Evolutionary conservation across 768 basidiomycete genomes (phyloP).

Genomic region (Fomitopsis pulvina): DNA sequence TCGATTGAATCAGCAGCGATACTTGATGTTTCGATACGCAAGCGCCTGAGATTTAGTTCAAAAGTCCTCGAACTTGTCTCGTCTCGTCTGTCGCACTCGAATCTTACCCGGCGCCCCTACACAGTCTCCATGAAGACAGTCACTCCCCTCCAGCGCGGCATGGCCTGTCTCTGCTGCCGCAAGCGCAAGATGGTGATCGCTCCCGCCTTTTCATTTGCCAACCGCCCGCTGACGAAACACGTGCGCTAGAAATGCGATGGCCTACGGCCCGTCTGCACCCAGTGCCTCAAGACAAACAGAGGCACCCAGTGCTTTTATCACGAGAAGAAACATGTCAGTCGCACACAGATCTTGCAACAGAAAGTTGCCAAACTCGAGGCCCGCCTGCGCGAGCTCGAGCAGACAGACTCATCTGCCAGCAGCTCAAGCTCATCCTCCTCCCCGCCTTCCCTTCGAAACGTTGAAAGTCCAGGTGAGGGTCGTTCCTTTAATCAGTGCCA

Average conservation of each 20-base stretch:
- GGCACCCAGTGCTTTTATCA: slow-evolving; percentile 49
- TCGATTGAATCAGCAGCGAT: too few relatives aligned
- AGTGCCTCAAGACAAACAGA: slow-evolving; percentile 50
- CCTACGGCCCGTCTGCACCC: slow-evolving; percentile 45
- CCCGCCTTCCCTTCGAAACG: not conserved
- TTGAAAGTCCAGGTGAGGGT: not conserved
- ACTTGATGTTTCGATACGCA: too few relatives aligned
- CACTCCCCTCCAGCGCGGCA: slow-evolving; percentile 30
- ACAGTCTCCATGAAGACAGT: slow-evolving; percentile 20
- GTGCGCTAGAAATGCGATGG: slow-evolving; percentile 55
- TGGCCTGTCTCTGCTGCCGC: slow-evolving; percentile 34
- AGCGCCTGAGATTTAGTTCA: too few relatives aligned
- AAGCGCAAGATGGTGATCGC: slow-evolving; percentile 31
- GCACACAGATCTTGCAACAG: slow-evolving; percentile 52
- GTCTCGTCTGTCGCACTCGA: not conserved
- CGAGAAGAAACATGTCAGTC: slow-evolving; percentile 52
- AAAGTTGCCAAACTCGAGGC: slow-evolving; percentile 48
- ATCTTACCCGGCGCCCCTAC: not conserved
- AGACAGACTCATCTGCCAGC: slow-evolving; percentile 5
- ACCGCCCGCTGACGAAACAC: slow-evolving; percentile 4
- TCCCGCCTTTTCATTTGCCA: not conserved
- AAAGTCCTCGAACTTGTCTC: not conserved
- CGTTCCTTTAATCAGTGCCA: not conserved
- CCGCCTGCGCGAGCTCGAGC: slow-evolving; percentile 45
- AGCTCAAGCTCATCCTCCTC: not conserved